Evolutionary conservation across 2,329 filamentous ascomycete species (phyloP).

Genomic region (Huntiella decipiens): DNA sequence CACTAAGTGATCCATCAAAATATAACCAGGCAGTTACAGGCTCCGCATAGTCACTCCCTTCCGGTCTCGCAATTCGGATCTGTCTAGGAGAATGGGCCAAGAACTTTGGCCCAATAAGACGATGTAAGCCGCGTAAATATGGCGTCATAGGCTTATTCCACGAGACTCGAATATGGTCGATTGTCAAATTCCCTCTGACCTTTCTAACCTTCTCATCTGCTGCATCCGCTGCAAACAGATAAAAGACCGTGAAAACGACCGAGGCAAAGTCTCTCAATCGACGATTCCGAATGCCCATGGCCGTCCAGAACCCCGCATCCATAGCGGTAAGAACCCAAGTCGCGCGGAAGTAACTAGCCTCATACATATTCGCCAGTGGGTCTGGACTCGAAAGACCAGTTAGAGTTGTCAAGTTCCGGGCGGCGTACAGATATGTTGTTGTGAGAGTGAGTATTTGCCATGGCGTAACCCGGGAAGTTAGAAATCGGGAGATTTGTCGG

Average conservation of each 20-base stretch:
- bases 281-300: slow-evolving; percentile 69
- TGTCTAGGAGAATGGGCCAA: slow-evolving; percentile 66
- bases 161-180: slow-evolving; percentile 77
- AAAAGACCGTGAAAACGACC: slow-evolving; percentile 73
- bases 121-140: slow-evolving; percentile 56
- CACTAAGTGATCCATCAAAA: slow-evolving; percentile 70
- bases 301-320: slow-evolving; percentile 95
- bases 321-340: slow-evolving; percentile 92
- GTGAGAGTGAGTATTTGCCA: slow-evolving; percentile 84
- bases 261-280: slow-evolving; percentile 69
- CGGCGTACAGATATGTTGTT: slow-evolving; percentile 76
- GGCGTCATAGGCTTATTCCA: slow-evolving; percentile 93
- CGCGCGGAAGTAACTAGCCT: slow-evolving; percentile 77
- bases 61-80: slow-evolving; percentile 66
- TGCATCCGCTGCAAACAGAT: slow-evolving; percentile 78
- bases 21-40: slow-evolving; percentile 80
- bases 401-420: slow-evolving; percentile 84
- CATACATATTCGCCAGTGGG: slow-evolving; percentile 85
- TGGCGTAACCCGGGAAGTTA: slow-evolving; percentile 54
- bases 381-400: slow-evolving; percentile 83
- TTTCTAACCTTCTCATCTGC: slow-evolving; percentile 94
- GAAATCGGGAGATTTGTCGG: slow-evolving; percentile 48
- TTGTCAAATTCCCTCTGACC: slow-evolving; percentile 66
- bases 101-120: slow-evolving; percentile 55
- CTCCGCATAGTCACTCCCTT: slow-evolving; percentile 62